These are phyloP conservation scores for Fistulinella cinereoalba DNA, from an alignment of 1,284 basidiomycete genomes.

Conservation along the genomic window DNA sequence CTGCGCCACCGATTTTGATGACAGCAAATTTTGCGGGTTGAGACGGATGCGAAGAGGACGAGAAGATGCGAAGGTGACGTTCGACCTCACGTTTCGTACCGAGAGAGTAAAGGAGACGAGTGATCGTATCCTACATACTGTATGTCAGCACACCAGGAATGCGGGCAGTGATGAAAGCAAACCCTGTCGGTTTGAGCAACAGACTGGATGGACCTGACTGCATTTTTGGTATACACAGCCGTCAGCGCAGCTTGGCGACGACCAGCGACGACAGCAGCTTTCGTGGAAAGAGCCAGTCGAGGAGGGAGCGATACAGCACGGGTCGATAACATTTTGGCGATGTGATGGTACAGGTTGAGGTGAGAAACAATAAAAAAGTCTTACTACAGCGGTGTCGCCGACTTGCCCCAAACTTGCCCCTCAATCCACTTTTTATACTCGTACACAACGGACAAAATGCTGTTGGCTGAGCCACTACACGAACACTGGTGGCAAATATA, in stretches of 20 bases:
- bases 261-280: constrained; percentile 44
- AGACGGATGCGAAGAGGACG: constrained; percentile 78
- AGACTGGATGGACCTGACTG: constrained; percentile 30
- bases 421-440: constrained; percentile 3
- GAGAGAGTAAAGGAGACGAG: constrained; percentile 90
- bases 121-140: constrained; percentile 84
- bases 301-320: constrained; percentile 21
- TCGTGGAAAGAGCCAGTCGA: constrained; percentile 23
- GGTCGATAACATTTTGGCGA: constrained; percentile 23
- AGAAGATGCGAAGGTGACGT: constrained; percentile 94
- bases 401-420: neutral
- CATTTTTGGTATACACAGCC: constrained; percentile 34
- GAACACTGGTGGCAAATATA: constrained; percentile 12
- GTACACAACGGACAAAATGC: constrained; percentile 19
- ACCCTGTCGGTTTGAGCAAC: constrained; percentile 36
- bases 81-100: constrained; percentile 95
- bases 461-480: constrained; percentile 24
- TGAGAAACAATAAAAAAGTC: neutral
- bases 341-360: constrained; percentile 8
- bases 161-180: constrained; percentile 10
- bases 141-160: constrained; percentile 4
- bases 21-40: constrained; percentile 90
- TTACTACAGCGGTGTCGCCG: neutral
- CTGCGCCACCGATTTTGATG: constrained; percentile 93
- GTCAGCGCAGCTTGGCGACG: constrained; percentile 47